Evolutionary conservation across 2,329 filamentous ascomycete genomes (phyloP), one percentile per base, ranked within the genome.

Genomic region (Penicillium sp.): DNA sequence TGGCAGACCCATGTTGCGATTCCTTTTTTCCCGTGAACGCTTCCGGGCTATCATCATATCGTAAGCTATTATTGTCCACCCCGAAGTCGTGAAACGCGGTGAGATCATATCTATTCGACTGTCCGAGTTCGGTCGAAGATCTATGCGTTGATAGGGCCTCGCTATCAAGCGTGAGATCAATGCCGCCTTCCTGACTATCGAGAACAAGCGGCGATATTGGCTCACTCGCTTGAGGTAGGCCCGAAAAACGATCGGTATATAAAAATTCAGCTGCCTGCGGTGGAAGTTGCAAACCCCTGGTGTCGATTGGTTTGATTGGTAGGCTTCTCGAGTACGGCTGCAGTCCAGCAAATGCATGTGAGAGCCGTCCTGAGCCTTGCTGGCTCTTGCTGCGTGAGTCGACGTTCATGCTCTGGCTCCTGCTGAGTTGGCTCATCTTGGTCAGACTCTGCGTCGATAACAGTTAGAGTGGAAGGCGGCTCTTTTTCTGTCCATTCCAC

Each of bases 1-100:
- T 18, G n/a, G 3, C 38, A 20, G 20, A 5, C 54, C 54, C 5
- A 60, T 21, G 3, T 45, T 45, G 12, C 51, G 9, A 14, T 62
- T 35, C 14, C 57, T 60, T 14, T 28, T 24, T 16, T 42, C 24
- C 3, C n/a, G 43, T 16, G 43, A 38, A 40, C 4, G 7, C 47
- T 35, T 48, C 20, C 4, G 20, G n/a, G 18, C 40, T 3, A 7
- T 40, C 24, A 16, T 26, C 21, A 11, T n/a, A 18, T 40, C 16
- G 35, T 6, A 40, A 40, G 35, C 9, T 40, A 18, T 33, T 5
- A 9, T 14, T 12, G 42, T 26, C 42, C 20, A 20, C 16, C n/a
- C 35, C 33, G 5, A 12, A 0, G 2, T 40, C 43, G 14, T 21
- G 26, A 23, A 16, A 43, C 23, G 26, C 23, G 11, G 9, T 46